A percentile compares a stretch with the other conserved stretches of the same genome.
phyloP scores from a whole-genome alignment of 2,329 filamentous ascomycete genomes.

The Exophiala lecanii-corni region DNA sequence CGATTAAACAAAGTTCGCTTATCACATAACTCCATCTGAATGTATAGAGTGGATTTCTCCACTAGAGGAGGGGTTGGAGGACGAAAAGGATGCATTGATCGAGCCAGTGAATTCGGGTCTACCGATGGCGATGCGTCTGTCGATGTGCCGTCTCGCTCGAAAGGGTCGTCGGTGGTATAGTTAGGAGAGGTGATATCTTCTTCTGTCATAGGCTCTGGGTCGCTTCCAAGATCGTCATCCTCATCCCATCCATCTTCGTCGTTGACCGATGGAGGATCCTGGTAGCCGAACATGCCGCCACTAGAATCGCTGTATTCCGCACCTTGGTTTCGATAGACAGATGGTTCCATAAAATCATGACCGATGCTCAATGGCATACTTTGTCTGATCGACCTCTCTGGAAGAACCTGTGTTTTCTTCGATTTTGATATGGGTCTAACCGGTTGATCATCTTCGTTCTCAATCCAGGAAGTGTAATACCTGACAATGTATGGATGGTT shows the following conservation, averaged over 20 bases:
- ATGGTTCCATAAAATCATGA: slow-evolving; percentile 89
- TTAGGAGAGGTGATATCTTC: slow-evolving; percentile 6
- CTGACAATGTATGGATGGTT: slow-evolving; percentile 85
- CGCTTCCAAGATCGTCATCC: slow-evolving; percentile 29
- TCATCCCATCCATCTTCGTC: slow-evolving; percentile 45
- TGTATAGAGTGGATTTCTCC: slow-evolving; percentile 69
- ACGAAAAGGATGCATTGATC: slow-evolving; percentile 7
- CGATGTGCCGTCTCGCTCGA: neutral
- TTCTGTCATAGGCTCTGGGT: slow-evolving; percentile 13
- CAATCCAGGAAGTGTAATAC: slow-evolving; percentile 94
- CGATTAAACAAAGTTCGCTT: slow-evolving; percentile 86
- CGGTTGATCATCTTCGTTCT: slow-evolving; percentile 37
- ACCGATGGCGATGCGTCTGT: slow-evolving; percentile 11
- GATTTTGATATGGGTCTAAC: slow-evolving; percentile 6
- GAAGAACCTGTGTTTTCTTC: neutral
- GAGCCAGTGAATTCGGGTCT: slow-evolving; percentile 8
- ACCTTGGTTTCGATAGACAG: slow-evolving; percentile 58
- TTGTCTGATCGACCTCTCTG: slow-evolving; percentile 9
- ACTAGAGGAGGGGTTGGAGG: slow-evolving; percentile 7
- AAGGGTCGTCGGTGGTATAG: slow-evolving; percentile 1
- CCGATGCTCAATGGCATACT: slow-evolving; percentile 41
- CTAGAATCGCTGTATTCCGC: slow-evolving; percentile 68
- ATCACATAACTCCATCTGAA: slow-evolving; percentile 99
- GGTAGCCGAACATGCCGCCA: slow-evolving; percentile 20
- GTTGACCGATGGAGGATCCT: slow-evolving; percentile 30